Percentiles rank a stretch among this genome's conserved stretches.
Evolutionary conservation across 1,284 basidiomycete genomes (phyloP).

Genomic region (Rhodotorula sp.): DNA sequence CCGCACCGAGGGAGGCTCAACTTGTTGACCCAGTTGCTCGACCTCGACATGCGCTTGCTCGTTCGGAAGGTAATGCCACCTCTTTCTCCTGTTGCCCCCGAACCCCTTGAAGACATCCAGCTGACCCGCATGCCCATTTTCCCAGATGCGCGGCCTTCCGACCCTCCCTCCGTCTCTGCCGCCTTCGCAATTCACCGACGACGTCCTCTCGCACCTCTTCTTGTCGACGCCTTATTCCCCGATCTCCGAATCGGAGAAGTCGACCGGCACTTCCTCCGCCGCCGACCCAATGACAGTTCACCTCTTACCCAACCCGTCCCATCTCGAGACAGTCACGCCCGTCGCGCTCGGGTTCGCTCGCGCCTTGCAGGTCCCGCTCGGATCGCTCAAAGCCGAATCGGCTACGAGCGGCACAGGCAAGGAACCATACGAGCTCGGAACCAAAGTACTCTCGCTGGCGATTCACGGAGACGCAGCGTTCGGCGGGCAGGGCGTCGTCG

Average conservation of each 20-base stretch:
- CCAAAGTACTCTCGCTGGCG: constrained; percentile 80
- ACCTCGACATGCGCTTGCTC: constrained; percentile 63
- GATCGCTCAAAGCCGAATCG: constrained; percentile 6
- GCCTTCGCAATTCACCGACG: constrained; percentile 62
- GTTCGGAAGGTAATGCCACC: constrained; percentile 63
- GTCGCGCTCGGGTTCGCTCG: constrained; percentile 65
- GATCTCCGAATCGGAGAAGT: background rate
- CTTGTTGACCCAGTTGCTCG: constrained; percentile 72
- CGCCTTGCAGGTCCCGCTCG: constrained; percentile 34
- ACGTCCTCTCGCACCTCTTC: constrained; percentile 81
- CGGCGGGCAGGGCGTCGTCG: constrained; percentile 83
- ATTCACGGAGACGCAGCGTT: constrained; percentile 88
- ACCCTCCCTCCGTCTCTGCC: constrained; percentile 46
- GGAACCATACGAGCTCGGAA: constrained; percentile 60
- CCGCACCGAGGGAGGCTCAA: constrained; percentile 80
- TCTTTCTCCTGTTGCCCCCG: background rate
- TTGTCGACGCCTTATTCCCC: constrained; percentile 25
- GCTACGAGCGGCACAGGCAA: background rate
- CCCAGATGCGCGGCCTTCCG: constrained; percentile 62
- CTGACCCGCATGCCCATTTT: background rate
- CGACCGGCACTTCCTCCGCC: background rate
- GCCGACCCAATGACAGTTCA: constrained; percentile 61
- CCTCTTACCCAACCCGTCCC: constrained; percentile 80
- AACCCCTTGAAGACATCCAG: background rate
- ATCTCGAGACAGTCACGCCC: constrained; percentile 81